These are phyloP conservation scores for Coelastrella sp. DNA, from an alignment of 139 green algal species.

Conservation along the genomic window DNA sequence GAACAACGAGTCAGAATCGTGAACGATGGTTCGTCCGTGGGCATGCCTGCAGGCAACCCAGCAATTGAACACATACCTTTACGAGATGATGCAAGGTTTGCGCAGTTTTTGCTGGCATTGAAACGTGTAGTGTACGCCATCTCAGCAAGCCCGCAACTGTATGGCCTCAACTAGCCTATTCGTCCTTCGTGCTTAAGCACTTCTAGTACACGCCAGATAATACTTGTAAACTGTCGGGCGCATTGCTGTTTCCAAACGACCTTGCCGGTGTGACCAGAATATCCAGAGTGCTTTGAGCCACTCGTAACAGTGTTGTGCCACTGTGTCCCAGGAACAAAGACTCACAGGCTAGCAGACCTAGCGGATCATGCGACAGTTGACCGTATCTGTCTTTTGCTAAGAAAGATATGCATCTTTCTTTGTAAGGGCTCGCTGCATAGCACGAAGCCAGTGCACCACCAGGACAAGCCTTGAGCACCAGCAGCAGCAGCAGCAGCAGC, in stretches of 20 bases:
- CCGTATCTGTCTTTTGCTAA: too few species aligned
- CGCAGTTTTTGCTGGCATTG: not conserved
- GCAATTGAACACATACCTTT: not conserved
- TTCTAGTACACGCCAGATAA: too few species aligned
- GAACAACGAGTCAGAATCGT: not conserved
- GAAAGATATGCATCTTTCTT: too few species aligned
- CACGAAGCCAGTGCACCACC: too few species aligned
- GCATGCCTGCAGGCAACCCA: too few species aligned
- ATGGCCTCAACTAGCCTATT: not conserved
- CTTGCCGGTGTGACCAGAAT: not conserved
- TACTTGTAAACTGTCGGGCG: too few species aligned
- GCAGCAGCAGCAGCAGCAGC: not conserved
- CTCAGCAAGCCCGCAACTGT: not conserved
- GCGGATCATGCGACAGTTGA: too few species aligned
- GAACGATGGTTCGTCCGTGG: not conserved
- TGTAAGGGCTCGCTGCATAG: too few species aligned
- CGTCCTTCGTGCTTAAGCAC: too few species aligned
- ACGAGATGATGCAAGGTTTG: not conserved
- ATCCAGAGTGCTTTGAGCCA: slow-evolving; percentile 2
- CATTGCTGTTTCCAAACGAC: not conserved
- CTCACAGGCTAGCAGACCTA: too few species aligned
- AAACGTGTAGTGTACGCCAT: slow-evolving; percentile 42
- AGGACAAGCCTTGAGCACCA: too few species aligned
- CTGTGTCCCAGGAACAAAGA: too few species aligned
- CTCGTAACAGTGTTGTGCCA: not conserved